Percentiles rank a stretch among this genome's conserved stretches.
phyloP scores from a whole-genome alignment of 2,329 filamentous ascomycete species.

The Claviceps spartinae region DNA sequence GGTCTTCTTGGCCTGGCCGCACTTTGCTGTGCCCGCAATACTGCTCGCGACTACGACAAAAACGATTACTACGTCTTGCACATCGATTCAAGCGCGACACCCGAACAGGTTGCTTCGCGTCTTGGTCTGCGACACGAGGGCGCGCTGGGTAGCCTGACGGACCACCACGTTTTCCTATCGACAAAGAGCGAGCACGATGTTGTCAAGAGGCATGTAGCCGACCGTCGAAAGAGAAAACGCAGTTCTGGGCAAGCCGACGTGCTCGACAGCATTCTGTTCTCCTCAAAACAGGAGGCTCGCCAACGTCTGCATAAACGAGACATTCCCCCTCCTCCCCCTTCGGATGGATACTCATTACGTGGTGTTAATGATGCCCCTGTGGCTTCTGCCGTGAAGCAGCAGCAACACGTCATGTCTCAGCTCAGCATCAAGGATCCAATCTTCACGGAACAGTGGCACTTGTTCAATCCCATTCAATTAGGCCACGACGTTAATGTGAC shows the following conservation, averaged over 20 bases:
- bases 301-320: conserved; percentile 40
- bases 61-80: conserved; percentile 93
- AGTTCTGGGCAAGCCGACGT: conserved; percentile 37
- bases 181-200: conserved; percentile 47
- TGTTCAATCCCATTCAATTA: conserved; percentile 66
- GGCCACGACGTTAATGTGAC: conserved; percentile 97
- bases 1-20: conserved; percentile 38
- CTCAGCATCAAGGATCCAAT: conserved; percentile 81
- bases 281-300: conserved; percentile 55
- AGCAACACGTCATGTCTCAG: conserved; percentile 45
- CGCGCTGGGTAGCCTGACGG: conserved; percentile 58
- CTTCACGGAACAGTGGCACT: conserved; percentile 89
- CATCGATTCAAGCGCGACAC: conserved; percentile 51
- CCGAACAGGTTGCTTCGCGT: conserved; percentile 53
- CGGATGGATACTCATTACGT: conserved; percentile 12
- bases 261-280: conserved; percentile 62
- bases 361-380: conserved; percentile 10
- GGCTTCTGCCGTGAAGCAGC: conserved; percentile 37
- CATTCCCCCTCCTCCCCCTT: conserved; percentile 24
- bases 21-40: conserved; percentile 33
- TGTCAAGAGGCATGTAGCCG: conserved; percentile 38
- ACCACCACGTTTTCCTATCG: conserved; percentile 79
- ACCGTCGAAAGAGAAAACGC: conserved; percentile 49
- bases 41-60: conserved; percentile 57
- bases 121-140: conserved; percentile 74